phyloP scores from a whole-genome alignment of 768 basidiomycete species.

The Tulasnella sp. region DNA sequence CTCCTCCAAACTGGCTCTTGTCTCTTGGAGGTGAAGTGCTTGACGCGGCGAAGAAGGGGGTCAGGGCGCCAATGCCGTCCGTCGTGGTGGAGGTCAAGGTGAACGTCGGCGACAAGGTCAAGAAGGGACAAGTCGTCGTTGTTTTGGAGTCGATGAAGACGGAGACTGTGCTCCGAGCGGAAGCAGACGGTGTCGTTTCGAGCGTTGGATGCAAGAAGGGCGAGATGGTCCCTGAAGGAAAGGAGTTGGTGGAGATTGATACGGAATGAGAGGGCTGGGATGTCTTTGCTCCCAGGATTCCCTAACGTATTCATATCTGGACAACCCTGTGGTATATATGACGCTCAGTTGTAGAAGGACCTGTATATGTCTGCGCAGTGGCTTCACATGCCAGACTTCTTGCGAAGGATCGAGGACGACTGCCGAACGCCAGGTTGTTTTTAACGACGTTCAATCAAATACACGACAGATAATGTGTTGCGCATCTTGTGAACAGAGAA shows the following conservation, averaged over 20 bases:
- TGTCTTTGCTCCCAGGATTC: background rate
- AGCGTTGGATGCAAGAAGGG: conserved; percentile 71
- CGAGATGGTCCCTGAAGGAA: conserved; percentile 86
- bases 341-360: no score
- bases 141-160: conserved; percentile 98
- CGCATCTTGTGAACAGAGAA: no score
- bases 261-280: background rate
- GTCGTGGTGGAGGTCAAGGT: conserved; percentile 85
- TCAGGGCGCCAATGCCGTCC: conserved; percentile 88
- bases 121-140: conserved; percentile 71
- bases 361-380: no score
- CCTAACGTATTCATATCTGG: no score
- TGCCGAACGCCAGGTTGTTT: no score
- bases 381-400: no score
- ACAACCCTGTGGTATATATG: no score
- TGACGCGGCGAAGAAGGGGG: conserved; percentile 40
- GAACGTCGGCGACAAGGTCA: conserved; percentile 64
- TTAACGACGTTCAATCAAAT: no score
- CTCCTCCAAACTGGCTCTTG: conserved; percentile 62
- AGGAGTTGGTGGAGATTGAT: conserved; percentile 47
- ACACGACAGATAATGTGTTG: no score
- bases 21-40: conserved; percentile 56
- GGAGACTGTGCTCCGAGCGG: conserved; percentile 76
- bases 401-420: no score
- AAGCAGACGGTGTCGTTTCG: conserved; percentile 58